Conservation (phyloP, 306 rosid species). For the Prunus mongolica region DNA sequence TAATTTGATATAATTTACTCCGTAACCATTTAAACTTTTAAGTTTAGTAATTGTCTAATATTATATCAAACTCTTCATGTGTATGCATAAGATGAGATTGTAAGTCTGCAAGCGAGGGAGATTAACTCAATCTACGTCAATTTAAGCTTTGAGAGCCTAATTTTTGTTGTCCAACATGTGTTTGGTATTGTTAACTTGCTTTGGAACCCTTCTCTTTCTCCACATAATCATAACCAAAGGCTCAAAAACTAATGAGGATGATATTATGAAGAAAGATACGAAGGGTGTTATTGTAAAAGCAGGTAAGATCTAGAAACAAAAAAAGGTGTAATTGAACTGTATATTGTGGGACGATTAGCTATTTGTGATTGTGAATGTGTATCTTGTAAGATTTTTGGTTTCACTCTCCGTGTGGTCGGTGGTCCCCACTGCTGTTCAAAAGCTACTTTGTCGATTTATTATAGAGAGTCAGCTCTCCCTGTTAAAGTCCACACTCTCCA, state of each 20-base stretch:
- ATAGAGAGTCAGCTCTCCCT: constrained; percentile 3
- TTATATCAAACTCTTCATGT: too few species aligned
- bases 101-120: too few species aligned
- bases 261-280: background rate
- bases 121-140: background rate
- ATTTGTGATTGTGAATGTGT: background rate
- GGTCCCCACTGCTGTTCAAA: constrained; percentile 28
- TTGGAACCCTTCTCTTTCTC: too few species aligned
- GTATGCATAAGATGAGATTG: accelerated
- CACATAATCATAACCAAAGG: background rate
- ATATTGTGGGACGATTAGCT: background rate
- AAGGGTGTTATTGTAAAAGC: constrained; percentile 15
- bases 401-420: constrained; percentile 34
- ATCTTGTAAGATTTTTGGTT: constrained; percentile 11
- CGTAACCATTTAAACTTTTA: too few species aligned
- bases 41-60: too few species aligned
- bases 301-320: background rate
- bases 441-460: constrained; percentile 64
- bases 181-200: too few species aligned
- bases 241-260: background rate
- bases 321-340: background rate
- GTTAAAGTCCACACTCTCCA: constrained; percentile 19
- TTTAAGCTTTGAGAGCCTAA: too few species aligned
- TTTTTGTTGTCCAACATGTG: too few species aligned
- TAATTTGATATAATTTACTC: too few species aligned